phyloP scores from a whole-genome alignment of 2,329 filamentous ascomycete genomes.

The Shiraia sp. region DNA sequence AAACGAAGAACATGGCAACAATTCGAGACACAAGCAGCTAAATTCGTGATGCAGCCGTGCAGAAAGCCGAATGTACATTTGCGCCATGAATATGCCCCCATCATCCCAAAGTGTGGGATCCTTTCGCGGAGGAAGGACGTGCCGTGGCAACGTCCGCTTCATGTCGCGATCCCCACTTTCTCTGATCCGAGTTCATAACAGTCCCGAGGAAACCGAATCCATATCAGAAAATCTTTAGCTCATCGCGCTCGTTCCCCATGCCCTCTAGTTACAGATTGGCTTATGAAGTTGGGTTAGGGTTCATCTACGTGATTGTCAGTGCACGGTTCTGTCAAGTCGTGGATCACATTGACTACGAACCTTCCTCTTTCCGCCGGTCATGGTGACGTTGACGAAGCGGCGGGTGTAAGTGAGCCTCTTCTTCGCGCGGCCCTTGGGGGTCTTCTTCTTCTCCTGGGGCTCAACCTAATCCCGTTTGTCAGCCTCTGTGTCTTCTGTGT shows the following conservation, averaged over 20 bases:
- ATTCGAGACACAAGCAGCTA: conserved; percentile 31
- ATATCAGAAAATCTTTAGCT: conserved; percentile 39
- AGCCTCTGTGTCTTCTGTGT: conserved; percentile 17
- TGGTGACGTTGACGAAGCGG: conserved; percentile 96
- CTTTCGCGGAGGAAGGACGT: conserved; percentile 33
- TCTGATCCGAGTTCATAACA: conserved; percentile 48
- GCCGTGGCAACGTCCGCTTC: conserved; percentile 34
- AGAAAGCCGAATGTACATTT: conserved; percentile 43
- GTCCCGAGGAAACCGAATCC: conserved; percentile 42
- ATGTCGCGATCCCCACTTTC: conserved; percentile 33
- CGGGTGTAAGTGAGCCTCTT: conserved; percentile 97
- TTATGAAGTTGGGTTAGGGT: conserved; percentile 80
- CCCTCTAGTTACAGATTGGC: conserved; percentile 25
- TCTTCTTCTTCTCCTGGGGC: conserved; percentile 93
- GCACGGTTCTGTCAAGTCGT: neutral
- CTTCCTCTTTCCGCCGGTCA: conserved; percentile 99
- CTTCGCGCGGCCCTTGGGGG: conserved; percentile 93
- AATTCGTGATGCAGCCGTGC: conserved; percentile 37
- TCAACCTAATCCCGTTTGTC: conserved; percentile 66
- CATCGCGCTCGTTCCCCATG: conserved; percentile 35
- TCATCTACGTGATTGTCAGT: conserved; percentile 63
- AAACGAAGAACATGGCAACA: neutral
- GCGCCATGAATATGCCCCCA: conserved; percentile 47
- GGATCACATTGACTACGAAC: conserved; percentile 55
- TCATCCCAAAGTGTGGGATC: conserved; percentile 43